These are phyloP conservation scores for Actinidia arguta DNA, from an alignment of 179 eudicot species.

Conservation along the genomic window DNA sequence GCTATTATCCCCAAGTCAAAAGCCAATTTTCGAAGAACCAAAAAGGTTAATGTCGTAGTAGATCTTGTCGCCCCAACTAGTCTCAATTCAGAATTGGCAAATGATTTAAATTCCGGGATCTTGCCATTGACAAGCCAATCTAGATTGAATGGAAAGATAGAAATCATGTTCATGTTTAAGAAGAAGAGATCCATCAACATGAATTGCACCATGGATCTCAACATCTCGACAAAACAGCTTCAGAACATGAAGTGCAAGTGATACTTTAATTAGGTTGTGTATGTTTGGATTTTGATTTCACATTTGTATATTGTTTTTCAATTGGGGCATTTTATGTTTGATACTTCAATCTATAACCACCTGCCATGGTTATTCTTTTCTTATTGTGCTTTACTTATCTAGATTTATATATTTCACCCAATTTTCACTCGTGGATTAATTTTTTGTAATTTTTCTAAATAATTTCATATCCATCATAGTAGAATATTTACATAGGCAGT, in stretches of 20 bases:
- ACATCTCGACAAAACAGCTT: background rate
- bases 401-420: no score
- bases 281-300: background rate
- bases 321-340: background rate
- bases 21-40: conserved; percentile 8
- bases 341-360: no score
- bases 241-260: conserved; percentile 24
- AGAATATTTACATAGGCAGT: no score
- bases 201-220: conserved; percentile 29
- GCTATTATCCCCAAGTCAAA: background rate
- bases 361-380: no score
- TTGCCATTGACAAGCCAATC: conserved; percentile 23
- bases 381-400: no score
- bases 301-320: background rate
- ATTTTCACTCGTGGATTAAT: no score
- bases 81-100: no score
- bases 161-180: conserved; percentile 26
- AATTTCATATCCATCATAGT: no score
- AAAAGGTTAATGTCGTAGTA: conserved; percentile 15
- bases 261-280: background rate
- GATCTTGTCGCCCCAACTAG: background rate
- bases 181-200: conserved; percentile 24
- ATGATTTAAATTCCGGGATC: background rate
- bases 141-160: conserved; percentile 28
- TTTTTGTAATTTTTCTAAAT: no score